Evolutionary conservation across 805 yeast species (phyloP), one percentile per base, ranked within the genome.

Genomic region (Priceomyces castillae): DNA sequence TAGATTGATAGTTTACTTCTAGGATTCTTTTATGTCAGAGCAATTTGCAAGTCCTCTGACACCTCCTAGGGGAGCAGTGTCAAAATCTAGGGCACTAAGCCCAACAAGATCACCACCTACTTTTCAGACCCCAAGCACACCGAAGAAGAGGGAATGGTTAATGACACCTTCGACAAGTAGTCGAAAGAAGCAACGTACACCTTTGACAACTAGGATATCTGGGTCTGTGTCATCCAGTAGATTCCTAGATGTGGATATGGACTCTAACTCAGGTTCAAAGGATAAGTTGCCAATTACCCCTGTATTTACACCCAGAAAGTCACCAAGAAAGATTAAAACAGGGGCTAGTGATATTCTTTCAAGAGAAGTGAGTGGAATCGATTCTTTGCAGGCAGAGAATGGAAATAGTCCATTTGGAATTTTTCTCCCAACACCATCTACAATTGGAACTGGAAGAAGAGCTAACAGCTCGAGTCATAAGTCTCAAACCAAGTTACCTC

Each of bases 391-490:
- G 16, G 19, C 40, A 11, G 39, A 40, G 14, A 19, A 34, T 22
- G 33, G 36, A 26, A 36, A 14, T 17, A 44, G 39, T 17, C 49
- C 62, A 39, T 58, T 64, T 42, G 62, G 65, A 2, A 44, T 59
- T 30, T 49, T 69, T 14, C 50, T 67, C 22, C 74, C 74, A 2
- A 59, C 63, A 16, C 73, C 70, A 4, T 63, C 71, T 1, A 63
- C 68, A 1, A 57, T 66, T 7, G 73, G 74, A 1, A 52, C 67
- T 6, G 74, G 73, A 3, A 54, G 73, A 37, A 60, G 52, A 43
- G 36, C 47, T 14, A 34, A 44, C 5, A 41, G 20, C 17, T 42
- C 52, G 3, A 30, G 34, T 23, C 43, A 36, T 15, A 14, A 39
- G 22, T 15, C 40, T 6, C 46, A 42, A 10, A 3, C 39, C 9